These are phyloP conservation scores for Candida multigemmis DNA, from an alignment of 805 yeast species.

Conservation along the genomic window DNA sequence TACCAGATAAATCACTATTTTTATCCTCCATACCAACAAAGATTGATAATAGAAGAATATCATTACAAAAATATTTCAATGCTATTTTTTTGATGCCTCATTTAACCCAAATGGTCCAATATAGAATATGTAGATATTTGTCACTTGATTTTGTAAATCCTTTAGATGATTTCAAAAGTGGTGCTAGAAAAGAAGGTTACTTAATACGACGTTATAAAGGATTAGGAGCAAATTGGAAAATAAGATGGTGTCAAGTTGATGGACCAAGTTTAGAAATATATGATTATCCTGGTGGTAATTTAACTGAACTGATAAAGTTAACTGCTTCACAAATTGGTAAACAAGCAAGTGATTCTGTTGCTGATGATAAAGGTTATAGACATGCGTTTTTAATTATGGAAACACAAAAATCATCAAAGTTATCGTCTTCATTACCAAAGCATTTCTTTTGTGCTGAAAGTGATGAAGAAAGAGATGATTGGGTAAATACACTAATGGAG, in stretches of 20 bases:
- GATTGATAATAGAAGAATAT: slow-evolving; percentile 51
- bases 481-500: slow-evolving; percentile 46
- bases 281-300: slow-evolving; percentile 47
- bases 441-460: slow-evolving; percentile 75
- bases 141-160: slow-evolving; percentile 61
- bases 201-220: slow-evolving; percentile 58
- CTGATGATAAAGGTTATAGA: slow-evolving; percentile 40
- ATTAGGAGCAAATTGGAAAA: slow-evolving; percentile 56
- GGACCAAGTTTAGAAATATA: slow-evolving; percentile 48
- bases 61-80: slow-evolving; percentile 50
- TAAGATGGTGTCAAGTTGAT: slow-evolving; percentile 58
- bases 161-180: slow-evolving; percentile 42
- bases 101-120: slow-evolving; percentile 43
- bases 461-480: slow-evolving; percentile 62
- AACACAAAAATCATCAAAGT: slow-evolving; percentile 23
- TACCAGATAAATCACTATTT: slow-evolving; percentile 61
- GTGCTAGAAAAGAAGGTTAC: slow-evolving; percentile 55
- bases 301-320: slow-evolving; percentile 43
- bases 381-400: slow-evolving; percentile 56
- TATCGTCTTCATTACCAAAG: slow-evolving; percentile 31
- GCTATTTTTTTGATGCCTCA: slow-evolving; percentile 49
- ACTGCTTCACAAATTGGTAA: slow-evolving; percentile 48
- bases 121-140: slow-evolving; percentile 52
- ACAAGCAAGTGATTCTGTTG: slow-evolving; percentile 33
- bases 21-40: slow-evolving; percentile 50